Percentiles rank a stretch among this genome's conserved stretches.
Conservation (phyloP, 352 stramenopile genomes). For the Phytophthora cactorum region DNA sequence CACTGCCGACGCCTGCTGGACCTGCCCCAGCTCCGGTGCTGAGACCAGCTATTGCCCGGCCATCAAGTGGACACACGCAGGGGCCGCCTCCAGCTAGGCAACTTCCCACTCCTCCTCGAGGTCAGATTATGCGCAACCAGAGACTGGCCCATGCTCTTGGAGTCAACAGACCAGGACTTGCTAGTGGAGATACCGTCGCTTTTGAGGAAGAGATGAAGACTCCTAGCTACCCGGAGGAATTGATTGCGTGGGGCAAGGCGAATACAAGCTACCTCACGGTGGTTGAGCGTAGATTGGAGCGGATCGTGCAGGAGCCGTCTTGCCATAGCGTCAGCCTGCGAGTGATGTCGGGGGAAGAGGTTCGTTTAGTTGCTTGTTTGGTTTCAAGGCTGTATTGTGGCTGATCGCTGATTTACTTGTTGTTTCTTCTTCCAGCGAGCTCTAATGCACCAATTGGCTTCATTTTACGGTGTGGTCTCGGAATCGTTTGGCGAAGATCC, state of each 20-base stretch:
- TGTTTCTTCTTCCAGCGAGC: slow-evolving; percentile 45
- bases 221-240: slow-evolving; percentile 59
- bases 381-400: not conserved
- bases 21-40: slow-evolving; percentile 46
- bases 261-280: slow-evolving; percentile 76
- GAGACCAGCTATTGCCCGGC: slow-evolving; percentile 52
- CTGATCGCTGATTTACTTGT: slow-evolving; percentile 8
- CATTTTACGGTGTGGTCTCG: slow-evolving; percentile 68
- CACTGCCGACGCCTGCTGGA: slow-evolving; percentile 50
- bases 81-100: slow-evolving; percentile 27
- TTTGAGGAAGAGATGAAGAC: slow-evolving; percentile 85
- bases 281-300: slow-evolving; percentile 77
- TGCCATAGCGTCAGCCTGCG: slow-evolving; percentile 81
- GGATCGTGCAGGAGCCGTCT: slow-evolving; percentile 67
- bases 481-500: slow-evolving; percentile 82
- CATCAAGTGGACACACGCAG: slow-evolving; percentile 20
- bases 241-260: slow-evolving; percentile 76
- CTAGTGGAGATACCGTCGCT: slow-evolving; percentile 43
- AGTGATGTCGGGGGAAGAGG: slow-evolving; percentile 74
- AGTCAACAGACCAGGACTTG: slow-evolving; percentile 46
- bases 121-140: slow-evolving; percentile 73
- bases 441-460: slow-evolving; percentile 78
- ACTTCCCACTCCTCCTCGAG: slow-evolving; percentile 40
- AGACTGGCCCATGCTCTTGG: slow-evolving; percentile 69
- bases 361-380: slow-evolving; percentile 12